Conservation (phyloP, 805 yeast genomes). For the Priceomyces fermenticarens region DNA sequence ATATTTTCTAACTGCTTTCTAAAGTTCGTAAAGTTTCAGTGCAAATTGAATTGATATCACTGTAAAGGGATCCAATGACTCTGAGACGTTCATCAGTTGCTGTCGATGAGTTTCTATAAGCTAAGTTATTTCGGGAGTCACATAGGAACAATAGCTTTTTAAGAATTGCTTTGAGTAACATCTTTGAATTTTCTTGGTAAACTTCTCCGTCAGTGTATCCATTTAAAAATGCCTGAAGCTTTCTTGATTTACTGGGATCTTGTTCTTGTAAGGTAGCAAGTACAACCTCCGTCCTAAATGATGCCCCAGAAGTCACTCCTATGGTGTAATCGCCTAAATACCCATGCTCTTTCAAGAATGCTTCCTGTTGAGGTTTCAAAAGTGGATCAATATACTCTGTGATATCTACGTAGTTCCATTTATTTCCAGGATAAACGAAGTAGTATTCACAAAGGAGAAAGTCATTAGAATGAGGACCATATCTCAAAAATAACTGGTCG, state of each 20-base stretch:
- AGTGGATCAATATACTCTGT: conserved; percentile 40
- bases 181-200: conserved; percentile 28
- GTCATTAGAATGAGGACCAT: conserved; percentile 88
- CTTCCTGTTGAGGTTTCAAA: conserved; percentile 31
- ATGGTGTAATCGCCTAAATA: conserved; percentile 78
- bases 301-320: conserved; percentile 44
- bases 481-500: conserved; percentile 69
- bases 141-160: conserved; percentile 21
- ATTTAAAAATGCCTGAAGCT: conserved; percentile 35
- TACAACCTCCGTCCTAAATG: conserved; percentile 76
- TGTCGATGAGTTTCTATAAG: conserved; percentile 12
- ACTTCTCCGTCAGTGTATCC: conserved; percentile 49
- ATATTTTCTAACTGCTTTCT: background rate
- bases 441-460: conserved; percentile 87
- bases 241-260: conserved; percentile 24
- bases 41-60: conserved; percentile 25
- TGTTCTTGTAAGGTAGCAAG: conserved; percentile 53
- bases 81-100: conserved; percentile 14
- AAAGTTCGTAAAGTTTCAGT: conserved; percentile 6
- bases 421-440: conserved; percentile 55
- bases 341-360: conserved; percentile 47
- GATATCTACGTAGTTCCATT: conserved; percentile 72
- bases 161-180: conserved; percentile 31
- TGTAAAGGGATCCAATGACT: conserved; percentile 21
- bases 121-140: conserved; percentile 15